Evolutionary conservation across 2,329 filamentous ascomycete genomes (phyloP), one percentile per base, ranked within the genome.

Genomic region (Lachnellula willkommii): DNA sequence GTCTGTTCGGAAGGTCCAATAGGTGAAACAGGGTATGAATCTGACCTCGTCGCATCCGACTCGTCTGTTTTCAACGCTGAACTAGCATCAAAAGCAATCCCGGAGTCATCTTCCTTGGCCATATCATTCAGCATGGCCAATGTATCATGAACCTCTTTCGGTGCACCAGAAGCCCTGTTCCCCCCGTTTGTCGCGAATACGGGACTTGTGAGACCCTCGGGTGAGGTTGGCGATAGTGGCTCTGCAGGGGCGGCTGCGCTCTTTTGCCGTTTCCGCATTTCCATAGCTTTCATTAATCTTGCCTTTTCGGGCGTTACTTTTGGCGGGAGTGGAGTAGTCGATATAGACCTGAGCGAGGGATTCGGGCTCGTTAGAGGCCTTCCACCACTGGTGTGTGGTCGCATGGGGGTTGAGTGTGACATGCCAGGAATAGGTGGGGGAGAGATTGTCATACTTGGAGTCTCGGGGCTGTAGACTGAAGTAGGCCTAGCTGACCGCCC

Each of bases 281-380:
- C 89, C 74, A 96, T 80, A 7, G 94, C 94, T 74, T 95, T 96
- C 89, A 96, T 92, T 60, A 99, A 77, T 53, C 94, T 82, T 58
- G 89, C 84, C 74, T 95, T 97, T 71, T 99, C 94, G 0, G 90
- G 89, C 1, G 90, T 90, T 66, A 95, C 87, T n/a, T 76, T 74
- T 61, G 51, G 70, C 52, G 57, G 60, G 59, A 62, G 75, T 65
- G 53, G 73, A 24, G 53, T 54, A 24, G 53, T 54, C 15, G 58
- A 50, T 50, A 60, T 43, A 17, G 63, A 56, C 47, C 57, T 61
- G 17, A 66, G 58, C 8, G 64, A 63, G 20, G 58, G 50, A 8
- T 59, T 65, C 37, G 68, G 68, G 47, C 65, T 69, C 26, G 63
- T 62, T 43, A 58, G 72, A 65, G 55, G 72, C 63, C 68, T 58